Conservation (phyloP, 495 filamentous ascomycete genomes). For the Thozetella sp. region DNA sequence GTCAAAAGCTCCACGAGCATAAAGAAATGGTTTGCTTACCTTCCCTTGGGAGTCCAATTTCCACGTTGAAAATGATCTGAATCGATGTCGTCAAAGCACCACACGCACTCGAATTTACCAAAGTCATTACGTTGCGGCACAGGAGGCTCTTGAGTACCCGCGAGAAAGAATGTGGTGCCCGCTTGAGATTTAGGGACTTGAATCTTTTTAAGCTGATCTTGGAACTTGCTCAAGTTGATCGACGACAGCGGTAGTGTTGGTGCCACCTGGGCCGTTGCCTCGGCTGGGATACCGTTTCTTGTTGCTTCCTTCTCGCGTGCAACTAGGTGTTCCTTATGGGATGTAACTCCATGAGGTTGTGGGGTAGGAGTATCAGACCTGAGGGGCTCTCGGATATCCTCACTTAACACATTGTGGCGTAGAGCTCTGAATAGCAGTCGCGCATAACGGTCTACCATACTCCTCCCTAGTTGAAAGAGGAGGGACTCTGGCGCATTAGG, state of each 20-base stretch:
- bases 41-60: neutral
- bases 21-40: neutral
- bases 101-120: neutral
- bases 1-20: neutral
- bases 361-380: too few species aligned
- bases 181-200: neutral
- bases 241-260: neutral
- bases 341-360: too few species aligned
- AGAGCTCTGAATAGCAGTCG: neutral
- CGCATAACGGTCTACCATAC: neutral
- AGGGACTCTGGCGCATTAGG: neutral
- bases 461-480: neutral
- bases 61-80: neutral
- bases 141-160: neutral
- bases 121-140: neutral
- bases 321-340: neutral
- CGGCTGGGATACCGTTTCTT: neutral
- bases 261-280: neutral
- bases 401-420: neutral
- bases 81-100: neutral
- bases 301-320: neutral
- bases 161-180: neutral
- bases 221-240: neutral
- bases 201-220: neutral
- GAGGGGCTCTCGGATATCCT: neutral